phyloP scores from a whole-genome alignment of 1,284 basidiomycete species.

The Golubevia pallescens region DNA sequence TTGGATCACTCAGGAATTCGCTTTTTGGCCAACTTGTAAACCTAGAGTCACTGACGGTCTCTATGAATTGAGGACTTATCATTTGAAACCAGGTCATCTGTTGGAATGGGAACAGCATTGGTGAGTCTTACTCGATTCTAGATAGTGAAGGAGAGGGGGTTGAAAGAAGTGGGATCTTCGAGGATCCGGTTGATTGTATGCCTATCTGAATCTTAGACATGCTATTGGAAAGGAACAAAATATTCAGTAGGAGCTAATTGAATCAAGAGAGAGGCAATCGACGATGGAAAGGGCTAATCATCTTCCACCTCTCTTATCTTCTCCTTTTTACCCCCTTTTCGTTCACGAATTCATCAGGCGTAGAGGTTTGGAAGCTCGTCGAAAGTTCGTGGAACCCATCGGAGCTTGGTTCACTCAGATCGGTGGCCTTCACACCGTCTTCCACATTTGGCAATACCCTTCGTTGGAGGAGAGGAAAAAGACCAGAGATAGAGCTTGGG shows the following conservation, averaged over 20 bases:
- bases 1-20: conserved; percentile 59
- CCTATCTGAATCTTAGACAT: too few relatives aligned
- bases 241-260: too few relatives aligned
- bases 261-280: too few relatives aligned
- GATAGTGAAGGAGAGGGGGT: neutral
- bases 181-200: too few relatives aligned
- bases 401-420: conserved; percentile 61
- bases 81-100: conserved; percentile 52
- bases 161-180: too few relatives aligned
- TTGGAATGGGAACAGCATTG: conserved; percentile 60
- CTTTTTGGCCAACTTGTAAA: conserved; percentile 43
- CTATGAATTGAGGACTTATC: conserved; percentile 56
- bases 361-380: conserved; percentile 52
- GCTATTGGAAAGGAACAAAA: too few relatives aligned
- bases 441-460: conserved; percentile 59
- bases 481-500: conserved; percentile 56
- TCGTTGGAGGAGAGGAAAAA: conserved; percentile 54
- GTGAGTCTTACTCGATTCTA: too few relatives aligned
- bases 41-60: conserved; percentile 16
- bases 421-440: conserved; percentile 54
- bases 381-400: conserved; percentile 52
- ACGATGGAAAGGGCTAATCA: too few relatives aligned
- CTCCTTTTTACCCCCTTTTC: neutral
- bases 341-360: too few relatives aligned
- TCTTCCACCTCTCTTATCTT: neutral